Evolutionary conservation across 2,329 filamentous ascomycete species (phyloP).

Genomic region (Lachnellula suecica): DNA sequence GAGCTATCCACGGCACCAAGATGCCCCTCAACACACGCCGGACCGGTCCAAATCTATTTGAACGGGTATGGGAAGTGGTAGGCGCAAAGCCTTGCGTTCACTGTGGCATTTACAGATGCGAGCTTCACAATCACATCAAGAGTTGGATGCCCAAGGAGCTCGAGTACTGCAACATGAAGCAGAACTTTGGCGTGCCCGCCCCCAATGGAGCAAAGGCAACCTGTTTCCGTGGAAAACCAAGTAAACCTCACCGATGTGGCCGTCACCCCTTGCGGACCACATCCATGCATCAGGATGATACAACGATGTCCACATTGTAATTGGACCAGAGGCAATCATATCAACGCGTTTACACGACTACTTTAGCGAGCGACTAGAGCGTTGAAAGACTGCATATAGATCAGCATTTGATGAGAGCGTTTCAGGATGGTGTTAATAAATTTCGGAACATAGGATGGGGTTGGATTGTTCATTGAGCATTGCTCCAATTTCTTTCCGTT

Average conservation of each 20-base stretch:
- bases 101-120: conserved; percentile 60
- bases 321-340: neutral
- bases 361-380: too few species aligned
- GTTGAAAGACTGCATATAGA: too few species aligned
- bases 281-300: conserved; percentile 25
- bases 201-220: conserved; percentile 45
- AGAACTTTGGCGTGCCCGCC: conserved; percentile 53
- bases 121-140: conserved; percentile 61
- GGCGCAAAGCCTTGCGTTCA: conserved; percentile 63
- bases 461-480: too few species aligned
- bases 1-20: conserved; percentile 49
- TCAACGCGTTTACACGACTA: too few species aligned
- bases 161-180: conserved; percentile 61
- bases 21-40: conserved; percentile 58
- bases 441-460: too few species aligned
- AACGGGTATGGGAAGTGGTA: conserved; percentile 62
- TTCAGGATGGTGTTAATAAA: too few species aligned
- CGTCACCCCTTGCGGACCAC: conserved; percentile 43
- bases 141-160: conserved; percentile 55
- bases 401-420: too few species aligned
- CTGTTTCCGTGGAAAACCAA: conserved; percentile 61
- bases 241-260: conserved; percentile 57
- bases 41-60: conserved; percentile 59
- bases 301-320: neutral
- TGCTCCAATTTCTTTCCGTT: too few species aligned